Conservation (phyloP, 108 stramenopile genomes). For the Discostella stelligeroides region DNA sequence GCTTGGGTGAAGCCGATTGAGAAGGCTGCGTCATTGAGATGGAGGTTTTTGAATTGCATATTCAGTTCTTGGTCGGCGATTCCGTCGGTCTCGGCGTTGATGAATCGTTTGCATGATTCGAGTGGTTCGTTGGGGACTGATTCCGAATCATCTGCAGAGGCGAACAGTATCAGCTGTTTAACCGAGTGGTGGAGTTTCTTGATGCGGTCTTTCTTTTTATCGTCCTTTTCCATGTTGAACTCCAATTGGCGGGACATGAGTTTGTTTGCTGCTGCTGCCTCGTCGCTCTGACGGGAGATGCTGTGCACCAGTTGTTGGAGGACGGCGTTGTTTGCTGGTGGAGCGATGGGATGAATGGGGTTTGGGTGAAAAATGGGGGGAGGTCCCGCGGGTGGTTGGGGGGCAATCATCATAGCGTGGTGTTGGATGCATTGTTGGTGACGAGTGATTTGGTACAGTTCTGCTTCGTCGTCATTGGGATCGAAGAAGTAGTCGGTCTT, state of each 20-base stretch:
- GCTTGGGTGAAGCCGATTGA: background rate
- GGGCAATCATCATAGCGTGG: no score
- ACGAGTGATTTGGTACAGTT: no score
- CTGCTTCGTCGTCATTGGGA: no score
- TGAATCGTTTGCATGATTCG: no score
- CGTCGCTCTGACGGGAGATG: background rate
- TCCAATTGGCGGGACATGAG: background rate
- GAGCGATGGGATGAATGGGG: no score
- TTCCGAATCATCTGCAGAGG: background rate
- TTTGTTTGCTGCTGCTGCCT: background rate
- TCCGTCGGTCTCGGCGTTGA: no score
- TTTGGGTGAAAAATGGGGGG: no score
- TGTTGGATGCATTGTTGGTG: no score
- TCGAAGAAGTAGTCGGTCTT: background rate
- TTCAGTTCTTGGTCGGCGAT: background rate
- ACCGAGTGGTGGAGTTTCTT: slow-evolving; percentile 13
- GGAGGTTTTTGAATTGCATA: background rate
- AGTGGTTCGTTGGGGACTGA: background rate
- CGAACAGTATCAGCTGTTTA: background rate
- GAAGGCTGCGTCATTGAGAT: background rate
- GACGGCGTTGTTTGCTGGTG: no score
- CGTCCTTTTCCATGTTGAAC: background rate
- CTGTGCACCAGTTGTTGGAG: no score
- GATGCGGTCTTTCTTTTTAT: background rate
- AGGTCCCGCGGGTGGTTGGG: no score